Percentiles rank a stretch among this genome's conserved stretches.
phyloP scores from a whole-genome alignment of 2,329 filamentous ascomycete genomes.

The Cryphonectria parasitica region DNA sequence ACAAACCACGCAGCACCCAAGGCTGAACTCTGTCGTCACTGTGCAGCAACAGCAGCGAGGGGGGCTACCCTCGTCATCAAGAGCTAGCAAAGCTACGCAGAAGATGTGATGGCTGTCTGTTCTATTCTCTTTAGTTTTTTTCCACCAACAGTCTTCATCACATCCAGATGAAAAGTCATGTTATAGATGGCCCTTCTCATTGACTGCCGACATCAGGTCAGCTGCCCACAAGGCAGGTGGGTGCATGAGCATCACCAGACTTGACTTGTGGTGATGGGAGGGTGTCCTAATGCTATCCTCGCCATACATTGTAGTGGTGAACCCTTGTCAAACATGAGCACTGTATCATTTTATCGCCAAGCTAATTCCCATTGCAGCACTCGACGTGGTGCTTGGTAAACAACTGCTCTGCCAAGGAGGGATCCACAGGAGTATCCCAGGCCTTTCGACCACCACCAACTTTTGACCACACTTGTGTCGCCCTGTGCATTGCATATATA shows the following conservation, averaged over 20 bases:
- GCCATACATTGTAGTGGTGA: background rate
- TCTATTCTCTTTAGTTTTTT: background rate
- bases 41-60: background rate
- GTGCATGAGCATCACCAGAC: background rate
- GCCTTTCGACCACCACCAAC: background rate
- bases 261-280: background rate
- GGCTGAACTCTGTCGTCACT: background rate
- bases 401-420: too few species aligned
- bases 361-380: background rate
- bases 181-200: too few species aligned
- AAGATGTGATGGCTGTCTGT: background rate
- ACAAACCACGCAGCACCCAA: background rate
- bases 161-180: background rate
- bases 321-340: too few species aligned
- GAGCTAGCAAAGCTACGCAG: background rate
- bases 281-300: background rate
- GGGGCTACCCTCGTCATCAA: background rate
- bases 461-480: too few species aligned
- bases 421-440: too few species aligned
- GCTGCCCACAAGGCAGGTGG: background rate
- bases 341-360: background rate
- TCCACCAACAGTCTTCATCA: background rate
- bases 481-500: too few species aligned
- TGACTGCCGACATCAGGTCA: background rate
- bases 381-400: background rate